These are phyloP conservation scores for Chernovozyma aurita DNA, from an alignment of 1,139 yeast species.

Conservation along the genomic window DNA sequence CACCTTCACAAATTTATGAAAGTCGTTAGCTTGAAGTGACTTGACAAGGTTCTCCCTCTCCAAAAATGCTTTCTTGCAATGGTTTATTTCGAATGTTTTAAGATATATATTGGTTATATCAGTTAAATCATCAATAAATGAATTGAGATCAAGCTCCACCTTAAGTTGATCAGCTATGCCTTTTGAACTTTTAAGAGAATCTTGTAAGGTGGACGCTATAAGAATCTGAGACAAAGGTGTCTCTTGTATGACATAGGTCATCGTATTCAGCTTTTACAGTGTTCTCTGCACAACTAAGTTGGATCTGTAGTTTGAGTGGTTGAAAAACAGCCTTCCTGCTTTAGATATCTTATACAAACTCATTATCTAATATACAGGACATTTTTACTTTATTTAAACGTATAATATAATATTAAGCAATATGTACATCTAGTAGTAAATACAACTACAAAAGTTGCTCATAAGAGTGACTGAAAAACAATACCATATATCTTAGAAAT, in stretches of 20 bases:
- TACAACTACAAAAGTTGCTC: no score
- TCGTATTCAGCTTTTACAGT: no score
- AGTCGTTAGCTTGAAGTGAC: constrained; percentile 11
- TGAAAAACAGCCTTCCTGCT: no score
- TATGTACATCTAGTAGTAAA: no score
- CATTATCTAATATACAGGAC: no score
- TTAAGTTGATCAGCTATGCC: constrained; percentile 9
- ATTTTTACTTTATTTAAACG: no score
- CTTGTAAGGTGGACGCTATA: constrained; percentile 29
- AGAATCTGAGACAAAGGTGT: constrained; percentile 8
- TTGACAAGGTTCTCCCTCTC: constrained; percentile 9
- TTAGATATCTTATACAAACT: no score
- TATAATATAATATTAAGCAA: no score
- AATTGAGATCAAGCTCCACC: constrained; percentile 14
- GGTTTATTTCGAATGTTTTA: constrained; percentile 8
- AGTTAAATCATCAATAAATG: constrained; percentile 17
- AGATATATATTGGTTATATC: constrained; percentile 14
- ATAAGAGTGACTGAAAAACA: no score
- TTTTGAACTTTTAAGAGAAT: constrained; percentile 15
- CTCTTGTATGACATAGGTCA: neutral
- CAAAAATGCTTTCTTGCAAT: constrained; percentile 5
- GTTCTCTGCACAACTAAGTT: no score
- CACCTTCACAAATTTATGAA: constrained; percentile 17
- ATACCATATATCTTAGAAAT: no score
- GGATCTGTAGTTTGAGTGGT: no score